Conservation (phyloP, 1,284 basidiomycete genomes). For the Singerocomus inundabilis region DNA sequence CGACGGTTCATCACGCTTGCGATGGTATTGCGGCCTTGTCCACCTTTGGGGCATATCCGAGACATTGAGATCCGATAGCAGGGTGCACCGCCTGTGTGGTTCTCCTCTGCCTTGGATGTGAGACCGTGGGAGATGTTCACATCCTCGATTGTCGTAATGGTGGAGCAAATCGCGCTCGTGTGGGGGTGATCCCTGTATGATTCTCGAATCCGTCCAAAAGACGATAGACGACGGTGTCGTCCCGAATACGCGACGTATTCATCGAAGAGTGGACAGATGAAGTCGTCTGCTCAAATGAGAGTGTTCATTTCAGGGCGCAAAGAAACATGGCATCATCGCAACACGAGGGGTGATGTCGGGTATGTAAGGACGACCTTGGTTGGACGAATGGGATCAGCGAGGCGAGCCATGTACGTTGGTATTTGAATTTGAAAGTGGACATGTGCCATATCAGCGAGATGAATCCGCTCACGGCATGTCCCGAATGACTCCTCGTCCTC, state of each 20-base stretch:
- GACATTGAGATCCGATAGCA: too few relatives aligned
- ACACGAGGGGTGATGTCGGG: too few relatives aligned
- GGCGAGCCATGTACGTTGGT: conserved; percentile 1
- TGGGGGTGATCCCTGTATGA: conserved; percentile 6
- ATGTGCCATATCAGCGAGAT: too few relatives aligned
- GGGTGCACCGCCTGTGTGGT: background rate
- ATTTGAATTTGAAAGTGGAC: too few relatives aligned
- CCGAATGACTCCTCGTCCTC: too few relatives aligned
- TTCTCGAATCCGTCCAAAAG: background rate
- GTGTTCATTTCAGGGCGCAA: too few relatives aligned
- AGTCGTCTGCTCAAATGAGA: too few relatives aligned
- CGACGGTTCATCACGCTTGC: background rate
- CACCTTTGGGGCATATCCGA: background rate
- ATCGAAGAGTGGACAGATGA: background rate
- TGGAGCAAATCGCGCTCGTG: conserved; percentile 19
- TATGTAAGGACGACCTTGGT: background rate
- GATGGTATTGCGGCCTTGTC: conserved; percentile 1
- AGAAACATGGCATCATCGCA: background rate
- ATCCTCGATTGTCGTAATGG: conserved; percentile 6
- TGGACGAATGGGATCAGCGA: background rate
- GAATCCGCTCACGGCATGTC: too few relatives aligned
- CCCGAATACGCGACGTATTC: background rate
- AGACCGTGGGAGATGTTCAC: conserved; percentile 5
- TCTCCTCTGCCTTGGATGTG: background rate
- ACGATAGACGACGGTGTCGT: too few relatives aligned